Evolutionary conservation across 495 filamentous ascomycete genomes (phyloP).

Genomic region (Lasiosphaeria miniovina): DNA sequence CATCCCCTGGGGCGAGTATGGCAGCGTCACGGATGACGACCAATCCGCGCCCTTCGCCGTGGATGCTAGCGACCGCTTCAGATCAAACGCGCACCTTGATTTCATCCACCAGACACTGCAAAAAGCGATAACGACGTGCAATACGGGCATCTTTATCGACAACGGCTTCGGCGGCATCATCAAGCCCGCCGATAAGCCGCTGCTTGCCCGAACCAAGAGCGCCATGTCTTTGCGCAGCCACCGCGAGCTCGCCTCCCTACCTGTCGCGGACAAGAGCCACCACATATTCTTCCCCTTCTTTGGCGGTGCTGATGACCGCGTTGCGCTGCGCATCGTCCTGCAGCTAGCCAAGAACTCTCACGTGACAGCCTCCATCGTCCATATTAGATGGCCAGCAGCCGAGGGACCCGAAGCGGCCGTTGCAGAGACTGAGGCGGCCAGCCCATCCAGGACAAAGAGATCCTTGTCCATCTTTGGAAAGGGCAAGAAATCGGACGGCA

Average conservation of each 20-base stretch:
- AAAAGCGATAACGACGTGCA: constrained; percentile 50
- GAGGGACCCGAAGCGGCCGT: constrained; percentile 13
- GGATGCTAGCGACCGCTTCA: constrained; percentile 47
- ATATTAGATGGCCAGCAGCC: constrained; percentile 36
- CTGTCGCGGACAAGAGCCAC: constrained; percentile 64
- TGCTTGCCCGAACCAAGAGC: constrained; percentile 50
- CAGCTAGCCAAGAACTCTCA: constrained; percentile 75
- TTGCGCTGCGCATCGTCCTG: constrained; percentile 74
- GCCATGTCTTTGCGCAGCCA: constrained; percentile 55
- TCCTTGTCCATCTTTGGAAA: not conserved
- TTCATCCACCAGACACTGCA: constrained; percentile 66
- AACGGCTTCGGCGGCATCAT: constrained; percentile 60
- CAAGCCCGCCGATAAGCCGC: constrained; percentile 26
- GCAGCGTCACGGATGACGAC: constrained; percentile 60
- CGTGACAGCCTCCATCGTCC: constrained; percentile 69
- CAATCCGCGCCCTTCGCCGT: constrained; percentile 40
- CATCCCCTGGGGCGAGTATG: constrained; percentile 89
- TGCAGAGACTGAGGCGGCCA: constrained; percentile 15
- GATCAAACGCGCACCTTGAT: constrained; percentile 52
- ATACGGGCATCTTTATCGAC: constrained; percentile 80
- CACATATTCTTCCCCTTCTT: constrained; percentile 88
- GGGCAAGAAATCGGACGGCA: constrained; percentile 20
- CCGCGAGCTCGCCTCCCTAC: constrained; percentile 44
- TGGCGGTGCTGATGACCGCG: constrained; percentile 80
- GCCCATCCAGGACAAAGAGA: no score